Evolutionary conservation across 768 basidiomycete species (phyloP).

Genomic region (Lentinula detonsa): DNA sequence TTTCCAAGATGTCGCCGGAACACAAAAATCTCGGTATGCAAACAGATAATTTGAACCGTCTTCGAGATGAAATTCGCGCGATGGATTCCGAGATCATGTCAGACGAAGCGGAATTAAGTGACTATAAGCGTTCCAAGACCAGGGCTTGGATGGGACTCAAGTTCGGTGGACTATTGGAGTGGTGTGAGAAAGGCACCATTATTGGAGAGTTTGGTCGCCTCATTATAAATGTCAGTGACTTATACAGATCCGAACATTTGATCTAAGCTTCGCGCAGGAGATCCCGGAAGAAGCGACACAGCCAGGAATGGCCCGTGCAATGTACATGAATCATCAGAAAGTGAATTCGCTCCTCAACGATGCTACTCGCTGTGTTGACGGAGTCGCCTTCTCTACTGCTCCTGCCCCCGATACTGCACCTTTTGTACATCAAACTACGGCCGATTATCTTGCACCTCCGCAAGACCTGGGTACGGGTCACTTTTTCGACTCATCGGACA

Average conservation of each 20-base stretch:
- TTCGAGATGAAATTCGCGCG: constrained; percentile 70
- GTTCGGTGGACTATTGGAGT: constrained; percentile 82
- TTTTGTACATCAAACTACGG: constrained; percentile 1
- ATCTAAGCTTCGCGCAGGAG: constrained; percentile 37
- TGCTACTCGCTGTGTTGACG: constrained; percentile 48
- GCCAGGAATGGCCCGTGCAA: constrained; percentile 69
- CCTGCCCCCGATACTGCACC: constrained; percentile 20
- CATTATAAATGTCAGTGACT: constrained; percentile 32
- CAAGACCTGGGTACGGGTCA: constrained; percentile 19
- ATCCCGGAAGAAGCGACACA: constrained; percentile 77
- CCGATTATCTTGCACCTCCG: constrained; percentile 23
- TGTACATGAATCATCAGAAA: constrained; percentile 64
- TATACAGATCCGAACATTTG: not conserved
- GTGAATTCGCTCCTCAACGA: constrained; percentile 60
- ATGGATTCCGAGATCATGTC: constrained; percentile 81
- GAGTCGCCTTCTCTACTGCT: constrained; percentile 42
- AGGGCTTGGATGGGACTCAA: constrained; percentile 75
- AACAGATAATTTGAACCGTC: constrained; percentile 60
- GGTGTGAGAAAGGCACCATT: constrained; percentile 73
- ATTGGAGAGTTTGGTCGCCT: constrained; percentile 51
- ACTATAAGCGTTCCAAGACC: constrained; percentile 72
- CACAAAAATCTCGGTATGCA: constrained; percentile 78
- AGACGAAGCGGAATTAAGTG: constrained; percentile 75
- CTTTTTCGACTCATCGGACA: constrained; percentile 20
- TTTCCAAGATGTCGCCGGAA: constrained; percentile 85